These are phyloP conservation scores for Ottelia alismoides DNA, from an alignment of 106 monocot species.

Conservation along the genomic window DNA sequence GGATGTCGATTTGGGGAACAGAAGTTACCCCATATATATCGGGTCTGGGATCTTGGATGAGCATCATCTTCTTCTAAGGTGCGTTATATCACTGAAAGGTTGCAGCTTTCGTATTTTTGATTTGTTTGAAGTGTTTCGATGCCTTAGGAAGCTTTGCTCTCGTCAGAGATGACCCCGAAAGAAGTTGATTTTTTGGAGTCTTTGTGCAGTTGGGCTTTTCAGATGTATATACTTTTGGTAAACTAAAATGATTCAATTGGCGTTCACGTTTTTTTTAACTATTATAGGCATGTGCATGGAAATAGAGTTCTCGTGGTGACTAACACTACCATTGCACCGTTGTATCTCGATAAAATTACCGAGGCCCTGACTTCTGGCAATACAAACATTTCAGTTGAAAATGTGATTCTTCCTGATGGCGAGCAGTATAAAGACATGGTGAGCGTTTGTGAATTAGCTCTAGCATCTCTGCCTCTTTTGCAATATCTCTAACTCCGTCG, in stretches of 20 bases:
- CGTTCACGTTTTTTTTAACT: background rate
- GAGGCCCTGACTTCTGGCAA: conserved; percentile 57
- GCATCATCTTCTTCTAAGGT: conserved; percentile 93
- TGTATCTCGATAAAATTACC: conserved; percentile 74
- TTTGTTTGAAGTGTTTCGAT: too few species aligned
- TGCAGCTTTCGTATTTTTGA: background rate
- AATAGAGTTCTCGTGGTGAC: conserved; percentile 93
- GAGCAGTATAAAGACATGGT: conserved; percentile 99
- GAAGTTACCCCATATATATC: conserved; percentile 97
- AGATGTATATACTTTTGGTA: too few species aligned
- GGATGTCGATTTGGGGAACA: conserved; percentile 78
- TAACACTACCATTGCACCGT: conserved; percentile 83
- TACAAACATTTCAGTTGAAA: conserved; percentile 58
- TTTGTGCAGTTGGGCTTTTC: too few species aligned
- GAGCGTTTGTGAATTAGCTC: background rate
- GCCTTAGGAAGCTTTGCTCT: too few species aligned
- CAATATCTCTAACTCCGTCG: too few species aligned
- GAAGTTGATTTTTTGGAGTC: too few species aligned
- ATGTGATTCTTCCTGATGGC: conserved; percentile 91
- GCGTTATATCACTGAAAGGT: background rate
- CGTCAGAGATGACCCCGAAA: too few species aligned
- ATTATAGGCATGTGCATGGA: conserved; percentile 67
- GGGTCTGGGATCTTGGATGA: conserved; percentile 69
- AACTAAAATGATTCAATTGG: too few species aligned
- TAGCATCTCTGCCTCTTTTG: background rate